Conservation (phyloP, 164 flowering plant species). For the Sextonia rubra region DNA sequence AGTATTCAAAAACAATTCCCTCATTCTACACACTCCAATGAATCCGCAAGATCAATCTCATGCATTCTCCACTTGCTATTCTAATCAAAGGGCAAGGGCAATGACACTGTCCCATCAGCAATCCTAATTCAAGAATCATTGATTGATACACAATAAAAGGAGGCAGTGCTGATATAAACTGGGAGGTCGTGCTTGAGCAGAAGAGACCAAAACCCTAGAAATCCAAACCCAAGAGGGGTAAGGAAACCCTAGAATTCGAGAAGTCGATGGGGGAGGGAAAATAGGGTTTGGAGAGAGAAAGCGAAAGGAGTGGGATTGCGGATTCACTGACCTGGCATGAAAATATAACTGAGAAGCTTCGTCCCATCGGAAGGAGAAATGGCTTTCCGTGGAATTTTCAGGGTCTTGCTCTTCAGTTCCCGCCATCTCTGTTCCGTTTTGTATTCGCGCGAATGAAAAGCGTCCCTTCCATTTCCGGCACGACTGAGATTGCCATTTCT, state of each 20-base stretch:
- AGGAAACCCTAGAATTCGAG: background rate
- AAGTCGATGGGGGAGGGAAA: background rate
- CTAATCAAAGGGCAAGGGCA: too few species aligned
- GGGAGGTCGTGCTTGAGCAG: background rate
- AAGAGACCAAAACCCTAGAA: background rate
- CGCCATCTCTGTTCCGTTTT: constrained; percentile 33
- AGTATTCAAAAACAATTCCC: too few species aligned
- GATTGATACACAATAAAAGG: too few species aligned
- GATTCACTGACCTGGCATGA: constrained; percentile 54
- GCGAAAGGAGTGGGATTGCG: background rate
- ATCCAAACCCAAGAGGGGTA: too few species aligned
- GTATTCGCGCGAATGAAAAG: background rate
- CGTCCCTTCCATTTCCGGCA: background rate
- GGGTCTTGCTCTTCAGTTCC: constrained; percentile 24
- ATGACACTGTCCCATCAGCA: too few species aligned
- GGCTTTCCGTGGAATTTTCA: constrained; percentile 14
- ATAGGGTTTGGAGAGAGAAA: background rate
- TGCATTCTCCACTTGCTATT: too few species aligned
- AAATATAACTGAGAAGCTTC: constrained; percentile 63
- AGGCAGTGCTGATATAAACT: too few species aligned
- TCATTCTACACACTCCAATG: too few species aligned
- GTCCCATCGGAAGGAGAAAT: constrained; percentile 62
- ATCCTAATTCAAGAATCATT: too few species aligned
- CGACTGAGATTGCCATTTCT: too few species aligned
- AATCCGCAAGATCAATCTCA: too few species aligned